Conservation (phyloP, 2,329 filamentous ascomycete genomes). For the Trichoderma atroviride region DNA sequence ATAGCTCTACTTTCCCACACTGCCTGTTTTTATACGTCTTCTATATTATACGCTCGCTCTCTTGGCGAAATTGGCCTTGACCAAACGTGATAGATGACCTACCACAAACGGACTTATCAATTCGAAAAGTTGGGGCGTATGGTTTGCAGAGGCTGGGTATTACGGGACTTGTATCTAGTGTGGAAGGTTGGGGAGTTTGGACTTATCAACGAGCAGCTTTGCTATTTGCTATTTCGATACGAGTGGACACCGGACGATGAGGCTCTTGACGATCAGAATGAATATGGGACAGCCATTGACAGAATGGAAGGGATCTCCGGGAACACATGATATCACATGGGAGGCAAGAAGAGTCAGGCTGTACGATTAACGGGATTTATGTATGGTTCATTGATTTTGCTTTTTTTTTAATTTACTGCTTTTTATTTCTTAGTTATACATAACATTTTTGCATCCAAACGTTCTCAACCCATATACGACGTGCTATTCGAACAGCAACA, state of each 20-base stretch:
- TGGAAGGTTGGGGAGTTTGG: conserved; percentile 2
- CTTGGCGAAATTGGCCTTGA: conserved; percentile 42
- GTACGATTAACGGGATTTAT: conserved; percentile 32
- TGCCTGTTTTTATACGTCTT: conserved; percentile 1
- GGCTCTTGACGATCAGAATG: conserved; percentile 22
- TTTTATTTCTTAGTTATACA: not conserved
- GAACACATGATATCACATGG: conserved; percentile 21
- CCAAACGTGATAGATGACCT: conserved; percentile 41
- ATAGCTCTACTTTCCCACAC: not conserved
- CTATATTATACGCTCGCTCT: conserved; percentile 14
- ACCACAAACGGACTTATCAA: conserved; percentile 17
- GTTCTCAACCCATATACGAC: not conserved
- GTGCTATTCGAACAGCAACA: conserved; percentile 10
- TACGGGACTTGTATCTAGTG: conserved; percentile 4
- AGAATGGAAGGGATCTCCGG: not conserved
- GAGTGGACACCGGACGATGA: conserved; percentile 16
- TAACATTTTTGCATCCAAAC: conserved; percentile 2
- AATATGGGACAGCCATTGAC: not conserved
- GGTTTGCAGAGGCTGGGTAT: conserved; percentile 2
- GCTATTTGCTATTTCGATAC: conserved; percentile 21
- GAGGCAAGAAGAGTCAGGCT: conserved; percentile 25
- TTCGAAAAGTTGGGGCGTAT: conserved; percentile 11
- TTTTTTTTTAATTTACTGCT: conserved; percentile 20
- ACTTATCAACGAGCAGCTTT: conserved; percentile 18
- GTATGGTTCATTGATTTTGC: conserved; percentile 19